A percentile compares a stretch with the other conserved stretches of the same genome.
Evolutionary conservation across 768 basidiomycete species (phyloP).

Genomic region (Amanita polypyramis): DNA sequence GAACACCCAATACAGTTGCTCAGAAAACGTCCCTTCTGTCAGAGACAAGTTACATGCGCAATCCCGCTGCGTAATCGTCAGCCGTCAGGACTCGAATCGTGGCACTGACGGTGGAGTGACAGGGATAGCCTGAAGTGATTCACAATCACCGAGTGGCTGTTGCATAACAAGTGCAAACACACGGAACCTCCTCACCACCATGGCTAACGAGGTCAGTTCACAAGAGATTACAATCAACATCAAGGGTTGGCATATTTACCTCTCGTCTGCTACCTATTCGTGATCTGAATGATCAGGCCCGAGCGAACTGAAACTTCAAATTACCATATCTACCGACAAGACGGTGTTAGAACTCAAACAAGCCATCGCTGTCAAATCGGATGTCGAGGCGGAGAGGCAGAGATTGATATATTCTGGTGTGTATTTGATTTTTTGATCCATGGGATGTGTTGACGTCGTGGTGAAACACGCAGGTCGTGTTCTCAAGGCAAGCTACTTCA

Average conservation of each 20-base stretch:
- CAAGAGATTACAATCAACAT: constrained; percentile 56
- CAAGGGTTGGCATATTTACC: constrained; percentile 37
- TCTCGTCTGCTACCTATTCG: neutral
- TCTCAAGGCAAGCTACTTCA: constrained; percentile 41
- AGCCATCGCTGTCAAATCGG: constrained; percentile 75
- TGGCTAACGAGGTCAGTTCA: constrained; percentile 34
- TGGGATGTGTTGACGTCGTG: neutral
- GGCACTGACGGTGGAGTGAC: too few species aligned
- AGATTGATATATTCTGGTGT: constrained; percentile 86
- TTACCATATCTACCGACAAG: constrained; percentile 73
- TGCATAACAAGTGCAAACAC: constrained; percentile 4
- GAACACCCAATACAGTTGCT: too few species aligned
- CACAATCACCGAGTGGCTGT: neutral
- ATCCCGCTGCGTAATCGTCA: too few species aligned
- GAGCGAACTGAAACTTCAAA: constrained; percentile 86
- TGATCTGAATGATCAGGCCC: constrained; percentile 42
- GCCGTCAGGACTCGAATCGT: too few species aligned
- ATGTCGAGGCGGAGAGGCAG: constrained; percentile 81
- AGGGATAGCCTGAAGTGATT: too few species aligned
- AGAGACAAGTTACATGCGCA: neutral
- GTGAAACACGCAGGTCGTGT: constrained; percentile 43
- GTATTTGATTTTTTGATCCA: constrained; percentile 12
- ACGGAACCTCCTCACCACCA: constrained; percentile 16
- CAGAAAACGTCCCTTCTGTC: too few species aligned
- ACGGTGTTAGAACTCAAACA: constrained; percentile 87